Base-by-base conservation (phyloP, 768 basidiomycete genomes). In the Xerocomellus intermedius region DNA sequence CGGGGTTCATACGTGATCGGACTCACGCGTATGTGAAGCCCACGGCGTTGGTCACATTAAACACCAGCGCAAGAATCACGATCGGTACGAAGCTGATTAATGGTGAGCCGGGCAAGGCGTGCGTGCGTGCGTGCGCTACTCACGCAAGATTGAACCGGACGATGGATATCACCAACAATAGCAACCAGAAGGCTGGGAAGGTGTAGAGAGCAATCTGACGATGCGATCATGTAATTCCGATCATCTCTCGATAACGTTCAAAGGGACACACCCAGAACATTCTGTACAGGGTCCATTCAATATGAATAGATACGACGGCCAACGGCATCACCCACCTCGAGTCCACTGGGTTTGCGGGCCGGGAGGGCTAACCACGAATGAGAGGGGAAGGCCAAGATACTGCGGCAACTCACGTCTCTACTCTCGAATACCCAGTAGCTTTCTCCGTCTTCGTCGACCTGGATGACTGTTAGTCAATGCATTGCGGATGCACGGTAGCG, bases 391-490 rank as follows among this genome's bases (percentile, higher is more conserved):
- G 22, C n/a, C 39, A n/a, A 37, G 37, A 30, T 12, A 47, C 19
- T 30, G 28, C 7, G 19, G 33, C 19, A 21, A 75, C 89, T 67
- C 73, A 96, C 96, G 72, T 98, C 95, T 66, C 95, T 82, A 65
- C 89, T 90, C 74, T 99, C 97, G 61, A 99, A 99, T 12, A 99
- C 95, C 97, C 97, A 99, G 63, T 87, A 95, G 71, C 79, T 83
- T 71, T 96, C 91, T 2, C 97, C 97, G 60, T 98, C 94, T 50
- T 98, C 94, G 64, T 98, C 94, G 14, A 98, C 94, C 86, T 89
- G 36, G 42, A 37, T 56, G 58, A 49, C 12, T n/a, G 32, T 62
- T 22, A 49, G 58, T 50, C 19, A 14, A 33, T 19, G 24, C 4
- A 38, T 6, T 9, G 22, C 8, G 33, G 12, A 36, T 39, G 19